Conservation (phyloP, 345 rosid species). For the Eucalyptus albens region DNA sequence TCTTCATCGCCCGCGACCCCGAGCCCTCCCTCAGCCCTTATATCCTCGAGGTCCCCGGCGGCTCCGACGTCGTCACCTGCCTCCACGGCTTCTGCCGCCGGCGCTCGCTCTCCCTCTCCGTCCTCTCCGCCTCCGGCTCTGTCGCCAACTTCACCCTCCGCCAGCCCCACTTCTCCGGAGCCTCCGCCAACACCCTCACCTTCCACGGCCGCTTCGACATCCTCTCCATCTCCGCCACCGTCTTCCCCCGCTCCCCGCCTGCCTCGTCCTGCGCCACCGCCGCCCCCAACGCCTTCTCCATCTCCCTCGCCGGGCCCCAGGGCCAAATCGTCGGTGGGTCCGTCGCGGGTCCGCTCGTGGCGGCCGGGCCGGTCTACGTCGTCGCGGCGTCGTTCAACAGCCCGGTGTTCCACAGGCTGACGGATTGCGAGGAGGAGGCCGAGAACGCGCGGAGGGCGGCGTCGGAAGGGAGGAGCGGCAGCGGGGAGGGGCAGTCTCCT, state of each 20-base stretch:
- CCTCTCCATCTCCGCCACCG: constrained; percentile 77
- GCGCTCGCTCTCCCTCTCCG: constrained; percentile 41
- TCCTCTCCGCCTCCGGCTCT: constrained; percentile 78
- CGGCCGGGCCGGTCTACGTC: constrained; percentile 58
- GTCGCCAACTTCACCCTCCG: constrained; percentile 81
- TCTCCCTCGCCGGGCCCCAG: constrained; percentile 85
- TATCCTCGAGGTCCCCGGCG: constrained; percentile 71
- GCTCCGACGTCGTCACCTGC: constrained; percentile 62
- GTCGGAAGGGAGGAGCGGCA: constrained; percentile 12
- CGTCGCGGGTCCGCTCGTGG: constrained; percentile 61
- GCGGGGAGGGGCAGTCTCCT: constrained; percentile 43
- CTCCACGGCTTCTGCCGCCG: constrained; percentile 63
- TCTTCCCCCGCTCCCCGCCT: constrained; percentile 39
- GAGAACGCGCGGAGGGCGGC: constrained; percentile 10
- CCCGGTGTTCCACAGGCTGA: constrained; percentile 57
- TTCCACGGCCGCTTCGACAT: constrained; percentile 89
- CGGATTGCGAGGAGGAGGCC: constrained; percentile 25
- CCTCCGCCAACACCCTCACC: constrained; percentile 53
- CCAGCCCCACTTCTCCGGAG: constrained; percentile 49
- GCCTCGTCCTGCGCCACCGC: background rate
- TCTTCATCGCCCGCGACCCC: constrained; percentile 44
- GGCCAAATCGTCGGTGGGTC: constrained; percentile 91
- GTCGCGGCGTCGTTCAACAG: constrained; percentile 74
- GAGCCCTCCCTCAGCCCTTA: constrained; percentile 81
- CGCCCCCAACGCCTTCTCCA: constrained; percentile 39